phyloP scores from a whole-genome alignment of 2,329 filamentous ascomycete genomes.

The Emergomyces africanus region DNA sequence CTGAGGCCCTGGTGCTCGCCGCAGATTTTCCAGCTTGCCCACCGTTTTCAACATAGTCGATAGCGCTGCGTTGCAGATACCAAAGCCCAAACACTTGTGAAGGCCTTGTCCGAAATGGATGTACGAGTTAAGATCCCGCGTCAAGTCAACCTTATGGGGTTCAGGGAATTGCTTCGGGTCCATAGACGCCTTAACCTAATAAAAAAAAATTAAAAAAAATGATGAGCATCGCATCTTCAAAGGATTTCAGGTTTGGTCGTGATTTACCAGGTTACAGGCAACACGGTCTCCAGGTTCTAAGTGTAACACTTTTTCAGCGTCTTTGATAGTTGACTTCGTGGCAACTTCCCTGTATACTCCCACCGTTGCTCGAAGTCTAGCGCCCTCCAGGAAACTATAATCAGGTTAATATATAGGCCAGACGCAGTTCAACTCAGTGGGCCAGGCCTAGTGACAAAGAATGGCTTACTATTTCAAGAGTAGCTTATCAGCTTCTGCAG shows the following conservation, averaged over 20 bases:
- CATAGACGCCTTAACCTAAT: constrained; percentile 26
- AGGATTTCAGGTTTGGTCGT: constrained; percentile 47
- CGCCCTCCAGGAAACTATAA: constrained; percentile 30
- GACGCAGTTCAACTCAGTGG: not conserved
- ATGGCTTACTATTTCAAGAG: constrained; percentile 39
- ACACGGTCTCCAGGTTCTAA: constrained; percentile 25
- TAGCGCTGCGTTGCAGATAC: constrained; percentile 30
- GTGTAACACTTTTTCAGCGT: constrained; percentile 20
- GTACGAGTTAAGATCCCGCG: constrained; percentile 29
- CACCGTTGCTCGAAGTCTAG: constrained; percentile 26
- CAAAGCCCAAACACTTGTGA: constrained; percentile 35
- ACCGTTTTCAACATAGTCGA: constrained; percentile 31
- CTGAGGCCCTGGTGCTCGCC: constrained; percentile 35
- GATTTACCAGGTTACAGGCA: constrained; percentile 34
- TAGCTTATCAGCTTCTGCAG: constrained; percentile 33
- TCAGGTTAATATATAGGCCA: not conserved
- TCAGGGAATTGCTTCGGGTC: constrained; percentile 27
- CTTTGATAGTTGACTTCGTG: constrained; percentile 22
- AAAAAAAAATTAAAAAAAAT: no score
- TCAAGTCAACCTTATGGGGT: constrained; percentile 31
- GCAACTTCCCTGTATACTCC: constrained; percentile 24
- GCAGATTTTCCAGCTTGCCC: constrained; percentile 33
- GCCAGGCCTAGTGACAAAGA: not conserved
- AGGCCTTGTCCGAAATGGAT: constrained; percentile 35
- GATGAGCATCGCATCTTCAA: constrained; percentile 19